phyloP scores from a whole-genome alignment of 495 filamentous ascomycete genomes.

The Chlorociboria aeruginascens region DNA sequence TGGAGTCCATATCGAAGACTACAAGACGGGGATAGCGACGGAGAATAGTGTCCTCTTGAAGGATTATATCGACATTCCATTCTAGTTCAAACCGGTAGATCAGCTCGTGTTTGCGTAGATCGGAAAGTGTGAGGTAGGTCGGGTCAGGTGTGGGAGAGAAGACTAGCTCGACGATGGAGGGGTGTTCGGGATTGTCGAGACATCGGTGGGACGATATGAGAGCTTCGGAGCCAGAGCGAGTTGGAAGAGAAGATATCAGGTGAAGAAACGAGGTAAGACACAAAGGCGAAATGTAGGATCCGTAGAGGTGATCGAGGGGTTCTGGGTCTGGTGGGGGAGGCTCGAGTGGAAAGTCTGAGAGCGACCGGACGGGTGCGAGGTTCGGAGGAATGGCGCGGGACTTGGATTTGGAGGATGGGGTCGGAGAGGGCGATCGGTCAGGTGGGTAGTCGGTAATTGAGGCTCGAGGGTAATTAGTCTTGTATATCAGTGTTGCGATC shows the following conservation, averaged over 20 bases:
- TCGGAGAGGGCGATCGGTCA: conserved; percentile 18
- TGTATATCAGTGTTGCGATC: conserved; percentile 61
- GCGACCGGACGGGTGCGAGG: conserved; percentile 51
- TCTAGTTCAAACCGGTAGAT: conserved; percentile 74
- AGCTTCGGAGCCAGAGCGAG: conserved; percentile 38
- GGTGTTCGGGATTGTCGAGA: conserved; percentile 47
- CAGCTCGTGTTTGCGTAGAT: conserved; percentile 65
- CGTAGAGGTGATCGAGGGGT: conserved; percentile 65
- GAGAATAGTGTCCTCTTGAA: conserved; percentile 61
- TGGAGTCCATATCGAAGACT: conserved; percentile 97
- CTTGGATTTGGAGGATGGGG: conserved; percentile 13
- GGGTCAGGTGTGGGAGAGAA: conserved; percentile 55
- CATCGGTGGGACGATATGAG: conserved; percentile 57
- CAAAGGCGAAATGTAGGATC: conserved; percentile 62
- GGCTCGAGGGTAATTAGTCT: conserved; percentile 29
- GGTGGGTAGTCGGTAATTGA: conserved; percentile 21
- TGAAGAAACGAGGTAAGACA: conserved; percentile 76
- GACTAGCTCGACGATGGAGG: conserved; percentile 57
- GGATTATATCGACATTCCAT: conserved; percentile 74
- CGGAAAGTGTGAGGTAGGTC: conserved; percentile 52
- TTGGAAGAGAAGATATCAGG: conserved; percentile 56
- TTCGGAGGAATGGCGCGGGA: conserved; percentile 31
- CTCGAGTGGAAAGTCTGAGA: conserved; percentile 61
- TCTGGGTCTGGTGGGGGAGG: conserved; percentile 51
- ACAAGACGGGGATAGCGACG: conserved; percentile 68